phyloP scores from a whole-genome alignment of 768 basidiomycete genomes.

The Russula sp. region DNA sequence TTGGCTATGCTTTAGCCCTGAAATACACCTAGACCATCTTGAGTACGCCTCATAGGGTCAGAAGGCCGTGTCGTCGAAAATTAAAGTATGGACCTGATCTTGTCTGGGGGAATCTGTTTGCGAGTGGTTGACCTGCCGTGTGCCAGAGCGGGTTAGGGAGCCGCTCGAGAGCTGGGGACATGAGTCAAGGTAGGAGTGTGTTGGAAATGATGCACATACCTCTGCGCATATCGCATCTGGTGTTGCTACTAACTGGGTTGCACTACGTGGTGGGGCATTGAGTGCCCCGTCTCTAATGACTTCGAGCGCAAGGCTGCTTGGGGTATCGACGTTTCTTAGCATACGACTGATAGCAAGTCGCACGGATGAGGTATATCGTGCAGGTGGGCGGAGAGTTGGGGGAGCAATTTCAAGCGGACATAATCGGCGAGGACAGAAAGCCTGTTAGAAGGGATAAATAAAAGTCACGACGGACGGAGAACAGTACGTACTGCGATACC shows the following conservation, averaged over 20 bases:
- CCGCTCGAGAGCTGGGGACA: neutral
- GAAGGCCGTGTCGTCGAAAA: conserved; percentile 59
- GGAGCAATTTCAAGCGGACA: neutral
- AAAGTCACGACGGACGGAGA: neutral
- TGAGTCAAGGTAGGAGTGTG: neutral
- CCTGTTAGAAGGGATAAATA: neutral
- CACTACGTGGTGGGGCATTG: too few species aligned
- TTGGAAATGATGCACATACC: neutral
- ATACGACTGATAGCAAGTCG: neutral
- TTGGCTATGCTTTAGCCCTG: conserved; percentile 26
- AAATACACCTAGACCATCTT: conserved; percentile 42
- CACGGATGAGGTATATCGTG: neutral
- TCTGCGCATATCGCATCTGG: neutral
- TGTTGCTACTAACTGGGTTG: neutral
- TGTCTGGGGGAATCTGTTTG: conserved; percentile 55
- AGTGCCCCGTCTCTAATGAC: neutral
- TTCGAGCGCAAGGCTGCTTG: too few species aligned
- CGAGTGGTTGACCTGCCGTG: neutral
- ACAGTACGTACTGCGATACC: neutral
- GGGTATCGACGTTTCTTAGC: neutral
- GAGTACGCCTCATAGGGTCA: conserved; percentile 48
- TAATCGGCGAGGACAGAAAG: neutral
- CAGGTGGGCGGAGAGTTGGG: neutral
- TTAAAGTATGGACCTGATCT: conserved; percentile 49
- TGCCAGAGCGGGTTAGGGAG: too few species aligned